Evolutionary conservation across 805 yeast genomes (phyloP).

Genomic region (Metschnikowia similis): DNA sequence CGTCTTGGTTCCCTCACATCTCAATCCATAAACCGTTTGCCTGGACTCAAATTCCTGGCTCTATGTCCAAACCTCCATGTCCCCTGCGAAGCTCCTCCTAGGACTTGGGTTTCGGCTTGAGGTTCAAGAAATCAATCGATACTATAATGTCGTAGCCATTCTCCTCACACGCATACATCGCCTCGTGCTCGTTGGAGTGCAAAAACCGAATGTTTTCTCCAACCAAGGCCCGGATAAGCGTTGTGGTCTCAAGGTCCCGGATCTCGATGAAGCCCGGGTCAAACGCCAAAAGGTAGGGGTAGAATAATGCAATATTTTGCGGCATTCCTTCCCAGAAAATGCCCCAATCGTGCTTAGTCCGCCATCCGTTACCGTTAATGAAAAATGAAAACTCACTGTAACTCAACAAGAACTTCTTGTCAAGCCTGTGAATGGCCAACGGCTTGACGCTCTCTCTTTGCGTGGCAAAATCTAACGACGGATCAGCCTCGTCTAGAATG

Average conservation of each 20-base stretch:
- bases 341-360: constrained; percentile 89
- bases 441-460: constrained; percentile 78
- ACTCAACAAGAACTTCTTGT: constrained; percentile 80
- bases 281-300: constrained; percentile 89
- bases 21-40: no score
- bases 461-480: constrained; percentile 90
- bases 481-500: constrained; percentile 95
- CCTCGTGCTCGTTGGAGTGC: constrained; percentile 90
- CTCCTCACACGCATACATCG: constrained; percentile 87
- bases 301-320: constrained; percentile 85
- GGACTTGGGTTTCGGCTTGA: constrained; percentile 30
- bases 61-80: no score
- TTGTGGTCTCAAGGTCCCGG: constrained; percentile 84
- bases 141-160: constrained; percentile 90
- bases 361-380: constrained; percentile 94
- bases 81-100: no score
- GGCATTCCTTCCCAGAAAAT: constrained; percentile 97
- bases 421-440: constrained; percentile 84
- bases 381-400: constrained; percentile 93
- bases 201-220: constrained; percentile 89
- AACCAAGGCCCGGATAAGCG: constrained; percentile 76
- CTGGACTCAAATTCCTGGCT: no score
- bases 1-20: no score
- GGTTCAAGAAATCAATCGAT: constrained; percentile 81
- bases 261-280: constrained; percentile 89